Evolutionary conservation across 2,329 filamentous ascomycete genomes (phyloP), one percentile per base, ranked within the genome.

Genomic region (Penicillium polonicum): DNA sequence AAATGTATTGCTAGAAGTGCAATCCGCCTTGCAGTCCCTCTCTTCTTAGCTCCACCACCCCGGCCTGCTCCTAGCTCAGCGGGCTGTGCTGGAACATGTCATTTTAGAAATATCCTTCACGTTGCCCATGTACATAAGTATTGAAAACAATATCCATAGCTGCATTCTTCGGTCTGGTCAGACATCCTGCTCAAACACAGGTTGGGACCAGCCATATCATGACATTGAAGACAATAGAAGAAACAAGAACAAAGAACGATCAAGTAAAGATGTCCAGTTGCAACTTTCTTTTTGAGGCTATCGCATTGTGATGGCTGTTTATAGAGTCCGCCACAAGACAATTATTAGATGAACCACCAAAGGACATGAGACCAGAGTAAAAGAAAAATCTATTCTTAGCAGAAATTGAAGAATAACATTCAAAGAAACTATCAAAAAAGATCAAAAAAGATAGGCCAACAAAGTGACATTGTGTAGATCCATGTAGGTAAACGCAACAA

Each of bases 101-200:
- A 42, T 23, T 44, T 49, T 33, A 13, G 46, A 33, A 51, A 57
- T 52, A 59, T 58, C 51, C 39, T 55, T 61, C 29, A 45, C 42
- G 35, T 42, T 55, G 39, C 54, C 50, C 57, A 62, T 66, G 65
- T 66, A 66, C 58, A 67, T 66, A 66, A 43, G 42, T 52, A 56
- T 48, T 53, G 53, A 54, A 51, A 59, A 48, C 42, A 55, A 52
- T 58, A 64, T 64, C 17, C 41, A 57, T 64, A 57, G 23, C 29
- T 17, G 2, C 31, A 33, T 52, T n/a, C 13, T 35, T 55, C 15
- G 25, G 19, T 45, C 42, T 35, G 13, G 17, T 41, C n/a, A 48
- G 35, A 31, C n/a, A 46, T 35, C 21, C 27, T 38, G 13, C 6
- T 15, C 25, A 31, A 23, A 36, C 17, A 29, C 9, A 31, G 41